Conservation (phyloP, 805 yeast genomes). For the Metschnikowia cubensis region DNA sequence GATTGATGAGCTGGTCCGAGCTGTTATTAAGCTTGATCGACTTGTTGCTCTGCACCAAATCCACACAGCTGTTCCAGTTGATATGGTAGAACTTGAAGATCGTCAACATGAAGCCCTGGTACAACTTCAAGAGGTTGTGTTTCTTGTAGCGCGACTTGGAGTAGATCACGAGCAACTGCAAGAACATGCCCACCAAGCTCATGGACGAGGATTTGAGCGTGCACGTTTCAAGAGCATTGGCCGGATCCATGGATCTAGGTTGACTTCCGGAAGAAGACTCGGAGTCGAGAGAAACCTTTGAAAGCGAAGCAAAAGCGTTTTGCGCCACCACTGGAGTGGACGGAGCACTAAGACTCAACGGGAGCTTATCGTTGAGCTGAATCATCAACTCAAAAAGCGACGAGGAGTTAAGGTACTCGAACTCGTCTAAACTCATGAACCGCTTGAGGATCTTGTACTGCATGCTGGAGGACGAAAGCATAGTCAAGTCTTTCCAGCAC, state of each 20-base stretch:
- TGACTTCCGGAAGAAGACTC: background rate
- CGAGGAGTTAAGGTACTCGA: conserved; percentile 28
- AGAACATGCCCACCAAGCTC: conserved; percentile 28
- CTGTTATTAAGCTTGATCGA: conserved; percentile 37
- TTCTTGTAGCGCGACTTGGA: conserved; percentile 31
- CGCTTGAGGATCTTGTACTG: conserved; percentile 23
- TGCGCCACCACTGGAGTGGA: conserved; percentile 34
- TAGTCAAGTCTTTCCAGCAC: conserved; percentile 25
- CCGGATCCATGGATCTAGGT: background rate
- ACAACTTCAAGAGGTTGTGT: conserved; percentile 27
- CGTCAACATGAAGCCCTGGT: conserved; percentile 31
- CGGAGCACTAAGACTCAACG: conserved; percentile 43
- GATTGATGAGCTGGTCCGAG: conserved; percentile 29
- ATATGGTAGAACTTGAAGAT: conserved; percentile 39
- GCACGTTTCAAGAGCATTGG: conserved; percentile 6
- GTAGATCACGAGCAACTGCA: conserved; percentile 33
- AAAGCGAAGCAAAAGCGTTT: conserved; percentile 8
- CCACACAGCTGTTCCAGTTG: conserved; percentile 36
- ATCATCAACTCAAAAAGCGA: conserved; percentile 31
- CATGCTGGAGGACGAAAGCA: conserved; percentile 17
- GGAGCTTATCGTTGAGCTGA: conserved; percentile 40
- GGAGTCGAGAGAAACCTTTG: conserved; percentile 10
- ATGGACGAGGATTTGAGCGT: conserved; percentile 25
- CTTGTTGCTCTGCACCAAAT: conserved; percentile 30
- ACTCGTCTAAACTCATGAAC: conserved; percentile 27